Evolutionary conservation across 2,329 filamentous ascomycete genomes (phyloP), one percentile per base, ranked within the genome.

Genomic region (Endoconidiophora laricicola): DNA sequence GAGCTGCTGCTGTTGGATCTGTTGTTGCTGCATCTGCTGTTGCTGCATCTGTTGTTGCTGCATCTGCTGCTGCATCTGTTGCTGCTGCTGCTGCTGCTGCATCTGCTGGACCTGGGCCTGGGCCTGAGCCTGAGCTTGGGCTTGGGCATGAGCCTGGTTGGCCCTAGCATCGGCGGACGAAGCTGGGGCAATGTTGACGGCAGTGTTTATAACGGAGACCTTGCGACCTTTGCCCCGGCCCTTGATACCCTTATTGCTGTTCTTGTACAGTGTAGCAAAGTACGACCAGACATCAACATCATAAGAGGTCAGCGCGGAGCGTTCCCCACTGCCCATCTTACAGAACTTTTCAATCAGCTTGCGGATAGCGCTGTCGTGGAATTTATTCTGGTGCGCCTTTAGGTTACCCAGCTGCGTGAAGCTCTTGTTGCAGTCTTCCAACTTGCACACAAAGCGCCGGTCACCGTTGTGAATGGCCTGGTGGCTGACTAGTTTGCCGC

Each of bases 191-290:
- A 33, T 33, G 2, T 12, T 33, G 29, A 52, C 53, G 51, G 52
- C 41, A 10, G 54, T 58, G 38, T 57, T 60, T 9, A 60, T 59
- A 36, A 53, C 36, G 6, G 60, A 59, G 49, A 87, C 81, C 52
- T 78, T 79, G 51, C 86, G 73, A 57, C 88, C 84, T 61, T 90
- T 91, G 41, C 91, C 91, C 43, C 91, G 79, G 9, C 91, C 91
- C 66, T 95, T 96, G 70, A 96, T 95, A 1, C 91, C 91, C 65
- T 94, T 94, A 73, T 96, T 96, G 66, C 83, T 88, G 66, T 96
- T 93, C 70, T 94, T 94, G 73, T 94, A 95, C n/a, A 94, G 71
- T 0, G 73, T 73, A 3, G 80, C 75, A 61, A 96, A 91, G 66
- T 94, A 94, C 57, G 83, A 76, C 69, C 83, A 86, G 46, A 95